phyloP scores from a whole-genome alignment of 345 rosid species.

The Brassica rapa region DNA sequence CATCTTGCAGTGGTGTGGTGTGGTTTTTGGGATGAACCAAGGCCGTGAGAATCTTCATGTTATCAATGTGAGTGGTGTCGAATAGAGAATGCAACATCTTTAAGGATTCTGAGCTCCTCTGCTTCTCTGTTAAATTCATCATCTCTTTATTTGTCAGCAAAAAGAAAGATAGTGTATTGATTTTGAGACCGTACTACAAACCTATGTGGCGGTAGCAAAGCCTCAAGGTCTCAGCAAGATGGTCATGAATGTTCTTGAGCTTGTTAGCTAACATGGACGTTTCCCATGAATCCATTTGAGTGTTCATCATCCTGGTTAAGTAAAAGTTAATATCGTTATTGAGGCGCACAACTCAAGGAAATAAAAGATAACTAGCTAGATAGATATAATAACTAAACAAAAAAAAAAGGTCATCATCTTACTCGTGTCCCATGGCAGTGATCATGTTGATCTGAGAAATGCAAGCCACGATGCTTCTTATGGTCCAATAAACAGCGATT shows the following conservation, averaged over 20 bases:
- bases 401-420: neutral
- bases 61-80: slow-evolving; percentile 68
- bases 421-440: slow-evolving; percentile 70
- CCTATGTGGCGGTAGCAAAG: slow-evolving; percentile 67
- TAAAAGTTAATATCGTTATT: neutral
- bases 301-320: slow-evolving; percentile 45
- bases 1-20: slow-evolving; percentile 64
- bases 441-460: slow-evolving; percentile 63
- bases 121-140: slow-evolving; percentile 52
- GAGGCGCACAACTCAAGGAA: neutral
- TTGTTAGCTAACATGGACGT: slow-evolving; percentile 78
- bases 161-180: neutral
- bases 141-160: neutral
- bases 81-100: slow-evolving; percentile 51
- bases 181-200: slow-evolving; percentile 25
- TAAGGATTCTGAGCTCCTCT: slow-evolving; percentile 54
- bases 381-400: neutral
- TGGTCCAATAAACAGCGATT: slow-evolving; percentile 70
- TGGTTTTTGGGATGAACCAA: slow-evolving; percentile 67
- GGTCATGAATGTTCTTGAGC: slow-evolving; percentile 67
- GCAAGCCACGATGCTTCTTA: slow-evolving; percentile 64
- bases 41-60: slow-evolving; percentile 83
- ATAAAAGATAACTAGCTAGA: neutral
- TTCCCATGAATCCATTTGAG: slow-evolving; percentile 83
- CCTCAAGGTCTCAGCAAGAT: slow-evolving; percentile 56